Evolutionary conservation across 2,329 filamentous ascomycete genomes (phyloP), one percentile per base, ranked within the genome.

Genomic region (Thielaviopsis punctulata): DNA sequence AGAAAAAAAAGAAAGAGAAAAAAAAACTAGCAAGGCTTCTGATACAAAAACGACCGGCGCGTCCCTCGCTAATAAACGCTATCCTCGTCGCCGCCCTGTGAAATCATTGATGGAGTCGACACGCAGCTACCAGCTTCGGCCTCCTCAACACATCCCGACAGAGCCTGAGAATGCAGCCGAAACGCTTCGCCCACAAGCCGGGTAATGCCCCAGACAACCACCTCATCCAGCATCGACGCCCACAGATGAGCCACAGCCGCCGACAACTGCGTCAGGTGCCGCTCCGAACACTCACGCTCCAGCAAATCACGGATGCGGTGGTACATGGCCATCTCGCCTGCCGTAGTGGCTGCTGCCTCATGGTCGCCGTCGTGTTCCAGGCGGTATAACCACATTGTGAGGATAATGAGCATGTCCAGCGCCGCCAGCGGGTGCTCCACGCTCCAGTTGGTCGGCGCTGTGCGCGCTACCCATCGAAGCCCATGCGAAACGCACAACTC

Each of bases 171-270:
- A 69, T 96, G 90, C 54, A 95, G 80, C 64, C 93, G 92, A 77
- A 98, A 96, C 50, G 92, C 89, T 69, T 96, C 92, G 62, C 92
- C 92, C 85, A 96, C 95, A 49, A 96, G 79, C 64, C 93, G 88
- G 60, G 86, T 90, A 64, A 93, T 90, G 54, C 92, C 92, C 92
- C 92, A 96, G 56, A 98, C 92, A 60, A 96, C 90, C 57, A 96
- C 92, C 69, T 95, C 92, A 64, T 96, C 92, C 58, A 96, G 81
- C 84, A 96, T 95, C 58, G 87, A 90, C 61, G 90, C 92, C 92
- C 92, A 98, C 45, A 96, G 79, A 61, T 86, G 81, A 57, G 90
- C 89, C 44, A 98, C 90, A 50, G 87, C 87, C n/a, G 89, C 92
- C 71, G 90, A 95, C 59, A 98, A 73, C 65, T 93, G 89, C 50